Percentiles rank a stretch among this genome's conserved stretches.
Conservation (phyloP, 2,329 filamentous ascomycete species). For the Chrysoporthe cubensis region DNA sequence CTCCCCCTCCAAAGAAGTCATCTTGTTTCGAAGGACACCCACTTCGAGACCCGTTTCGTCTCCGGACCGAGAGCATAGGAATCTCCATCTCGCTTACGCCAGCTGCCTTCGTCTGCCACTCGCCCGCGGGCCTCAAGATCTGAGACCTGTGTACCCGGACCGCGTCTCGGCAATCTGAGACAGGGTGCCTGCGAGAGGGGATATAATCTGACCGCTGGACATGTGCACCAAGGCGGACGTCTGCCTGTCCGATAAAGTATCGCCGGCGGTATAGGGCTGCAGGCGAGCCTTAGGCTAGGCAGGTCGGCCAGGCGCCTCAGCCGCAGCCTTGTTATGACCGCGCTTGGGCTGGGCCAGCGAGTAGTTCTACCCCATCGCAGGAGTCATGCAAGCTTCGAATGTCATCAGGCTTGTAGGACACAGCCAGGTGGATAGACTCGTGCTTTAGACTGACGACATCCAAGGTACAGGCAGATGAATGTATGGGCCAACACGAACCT, state of each 20-base stretch:
- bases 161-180: conserved; percentile 30
- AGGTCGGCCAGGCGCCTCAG: not conserved
- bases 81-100: conserved; percentile 20
- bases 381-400: not conserved
- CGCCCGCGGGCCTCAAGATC: conserved; percentile 9
- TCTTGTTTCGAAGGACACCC: not conserved
- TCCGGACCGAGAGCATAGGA: not conserved
- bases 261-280: not conserved
- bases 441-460: too few species aligned
- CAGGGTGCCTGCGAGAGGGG: conserved; percentile 2
- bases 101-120: not conserved
- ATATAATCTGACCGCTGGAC: conserved; percentile 9
- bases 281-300: not conserved
- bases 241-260: not conserved
- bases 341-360: not conserved
- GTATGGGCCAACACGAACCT: too few species aligned
- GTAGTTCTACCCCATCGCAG: not conserved
- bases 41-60: not conserved
- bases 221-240: not conserved
- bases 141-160: conserved; percentile 16
- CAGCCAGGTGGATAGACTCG: too few species aligned
- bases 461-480: too few species aligned
- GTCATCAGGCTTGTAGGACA: too few species aligned
- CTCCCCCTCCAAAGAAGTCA: not conserved
- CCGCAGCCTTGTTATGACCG: not conserved